Base-by-base conservation (phyloP, 2,329 filamentous ascomycete genomes). In the Clarireedia homoeocarpa region DNA sequence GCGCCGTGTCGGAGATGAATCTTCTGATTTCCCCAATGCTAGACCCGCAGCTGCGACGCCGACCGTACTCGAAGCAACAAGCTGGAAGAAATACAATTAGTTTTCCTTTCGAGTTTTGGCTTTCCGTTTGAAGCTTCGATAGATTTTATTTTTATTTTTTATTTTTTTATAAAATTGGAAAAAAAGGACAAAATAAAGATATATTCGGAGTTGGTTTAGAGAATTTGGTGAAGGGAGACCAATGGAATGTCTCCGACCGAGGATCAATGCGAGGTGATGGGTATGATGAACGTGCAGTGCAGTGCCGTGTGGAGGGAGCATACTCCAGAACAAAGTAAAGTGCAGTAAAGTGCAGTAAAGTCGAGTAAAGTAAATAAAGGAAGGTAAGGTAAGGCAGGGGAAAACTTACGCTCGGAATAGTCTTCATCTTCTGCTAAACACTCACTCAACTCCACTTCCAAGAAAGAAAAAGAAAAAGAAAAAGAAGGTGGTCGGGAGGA, bases 1-100 rank as follows among this genome's bases (percentile, higher is more conserved):
- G 49, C 66, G 64, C 44, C 48, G 50, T 42, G 63, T 53, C 39
- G 62, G 53, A 30, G 62, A 50, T 27, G 63, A 59, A 49, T 47
- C 60, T 55, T 69, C 67, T 49, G 64, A 64, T 57, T 64, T 65
- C 48, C 65, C 69, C 23, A 71, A 63, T 45, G 62, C 66, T 42
- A 71, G 58, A 40, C 69, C 68, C 14, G 65, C 63, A 17, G 66
- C 67, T 53, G 68, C 69, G 56, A 69, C 61, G 39, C 67, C 69
- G 46, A 71, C 67, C 27, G 68, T 70, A 62, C 68, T 70, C 51
- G 67, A 67, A 30, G 68, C 69, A 61, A 71, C 63, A 56, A 71
- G 67, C 69, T 71, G 58, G 56, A 51, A 34, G 55, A 56, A 48
- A 30, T 48, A 53, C 62, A 50, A 65, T 57, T 39, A 53, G 39